Evolutionary conservation across 2,329 filamentous ascomycete species (phyloP), one percentile per base, ranked within the genome.

Genomic region (Cladophialophora yegresii): DNA sequence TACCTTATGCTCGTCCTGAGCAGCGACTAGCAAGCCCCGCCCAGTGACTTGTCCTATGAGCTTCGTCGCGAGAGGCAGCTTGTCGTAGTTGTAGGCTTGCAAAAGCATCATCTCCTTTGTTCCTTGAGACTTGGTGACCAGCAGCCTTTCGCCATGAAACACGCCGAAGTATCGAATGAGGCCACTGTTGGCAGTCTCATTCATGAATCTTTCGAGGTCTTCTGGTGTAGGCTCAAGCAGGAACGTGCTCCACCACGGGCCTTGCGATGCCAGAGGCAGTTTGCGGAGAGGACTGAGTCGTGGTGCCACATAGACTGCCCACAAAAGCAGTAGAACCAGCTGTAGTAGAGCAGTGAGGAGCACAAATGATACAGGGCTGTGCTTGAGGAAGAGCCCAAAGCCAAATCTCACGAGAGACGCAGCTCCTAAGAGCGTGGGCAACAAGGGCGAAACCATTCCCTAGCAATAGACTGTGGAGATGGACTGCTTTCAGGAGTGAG

Each of bases 1-100:
- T 54, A 63, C 63, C 61, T 89, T 95, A 76, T 97, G 93, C 72
- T 93, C 90, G 13, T 95, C 90, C 23, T 92, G 93, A 76, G 97
- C 92, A 2, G 91, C 90, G 12, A 96, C 79, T 33, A 97, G 77
- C 6, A 82, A 43, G 0, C 80, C 79, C 57, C 76, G 69, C 0
- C 80, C 80, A 1, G 78, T 71, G 9, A 80, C 53, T 20, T 73
- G 75, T 4, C 70, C 70, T 33, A 82, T 67, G 8, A 71, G 71
- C n/a, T 69, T 63, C 3, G 69, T 70, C 23, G 80, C 64, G 4
- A 71, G 69, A 16, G 68, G 56, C 0, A 88, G 87, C 73, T 91
- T 91, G 50, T 81, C 72, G 70, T 90, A 93, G 51, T 89, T 84
- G 73, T 92, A 91, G 65, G 81, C 85, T 65, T 86, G 87, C 20